These are phyloP conservation scores for Rachicladosporium sp. DNA, from an alignment of 2,329 filamentous ascomycete species.

Conservation along the genomic window DNA sequence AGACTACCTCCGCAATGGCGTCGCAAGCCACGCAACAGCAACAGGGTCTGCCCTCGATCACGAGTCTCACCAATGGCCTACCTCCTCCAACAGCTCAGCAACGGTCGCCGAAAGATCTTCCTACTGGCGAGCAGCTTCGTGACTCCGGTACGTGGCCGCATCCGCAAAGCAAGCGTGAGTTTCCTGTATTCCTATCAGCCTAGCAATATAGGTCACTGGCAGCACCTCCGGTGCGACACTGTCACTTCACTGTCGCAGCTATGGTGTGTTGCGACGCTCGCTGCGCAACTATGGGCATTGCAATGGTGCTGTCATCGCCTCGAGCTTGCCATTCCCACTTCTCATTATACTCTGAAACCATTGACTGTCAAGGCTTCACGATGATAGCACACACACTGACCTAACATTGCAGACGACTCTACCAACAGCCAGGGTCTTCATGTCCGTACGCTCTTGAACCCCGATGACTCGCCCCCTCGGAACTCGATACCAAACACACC, in stretches of 20 bases:
- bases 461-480: slow-evolving; percentile 37
- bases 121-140: slow-evolving; percentile 19
- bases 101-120: slow-evolving; percentile 20
- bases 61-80: slow-evolving; percentile 24
- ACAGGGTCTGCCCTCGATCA: slow-evolving; percentile 24
- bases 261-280: no score
- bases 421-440: slow-evolving; percentile 36
- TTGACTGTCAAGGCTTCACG: background rate
- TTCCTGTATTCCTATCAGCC: background rate
- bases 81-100: slow-evolving; percentile 12
- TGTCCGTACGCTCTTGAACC: slow-evolving; percentile 37
- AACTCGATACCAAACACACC: slow-evolving; percentile 31
- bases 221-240: background rate
- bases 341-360: slow-evolving; percentile 5
- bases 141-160: slow-evolving; percentile 27
- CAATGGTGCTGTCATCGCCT: no score
- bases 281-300: no score
- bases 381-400: no score
- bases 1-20: slow-evolving; percentile 12
- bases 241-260: no score
- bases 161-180: slow-evolving; percentile 27
- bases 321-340: slow-evolving; percentile 6
- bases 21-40: slow-evolving; percentile 12
- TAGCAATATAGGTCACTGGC: background rate
- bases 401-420: slow-evolving; percentile 21